Base-by-base conservation (phyloP, 2,329 filamentous ascomycete genomes). In the Neodidymelliopsis sp. region DNA sequence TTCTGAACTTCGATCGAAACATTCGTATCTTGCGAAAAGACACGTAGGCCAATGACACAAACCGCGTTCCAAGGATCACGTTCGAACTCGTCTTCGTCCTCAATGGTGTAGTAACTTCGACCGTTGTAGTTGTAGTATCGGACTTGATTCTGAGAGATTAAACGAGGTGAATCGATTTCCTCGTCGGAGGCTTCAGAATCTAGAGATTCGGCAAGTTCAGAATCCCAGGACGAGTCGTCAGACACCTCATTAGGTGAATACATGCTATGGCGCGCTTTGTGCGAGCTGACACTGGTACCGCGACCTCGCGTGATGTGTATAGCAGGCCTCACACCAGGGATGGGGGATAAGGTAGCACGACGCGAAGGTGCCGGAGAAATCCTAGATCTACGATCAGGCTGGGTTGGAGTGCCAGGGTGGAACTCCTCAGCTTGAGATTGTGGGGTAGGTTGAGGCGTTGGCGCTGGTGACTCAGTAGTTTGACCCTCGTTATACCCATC, bases 51-150 rank as follows among this genome's bases (percentile, higher is more conserved):
- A 4, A 85, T 77, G 12, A 85, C 81, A 53, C 81, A 84, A 1
- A 84, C 76, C 0, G 83, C 83, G 58, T 85, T 84, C 83, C 83
- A 86, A 0, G 81, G 81, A 51, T 81, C 78, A 13, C 74, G 71
- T 30, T 72, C 74, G 41, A 79, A 77, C 25, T 78, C 73, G 20
- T 75, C 74, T 33, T 75, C 70, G 1, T 74, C 73, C 4, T 68
- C 66, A 6, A 69, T 46, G 20, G 61, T 54, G 2, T 58, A 62
- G 25, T 62, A 58, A 23, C 65, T 59, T 11, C 58, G 49, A 5
- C 53, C 49, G 10, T 63, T 58, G 25, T 66, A 56, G 1, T 49
- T 40, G 13, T 40, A 42, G 19, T 57, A 46, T 8, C 56, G 57
- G 9, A 62, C 51, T 2, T 53, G 39, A 9, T 47, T 24, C 3